Percentiles rank a stretch among this genome's conserved stretches.
phyloP scores from a whole-genome alignment of 2,329 filamentous ascomycete genomes.

The Monosporascus sp. region DNA sequence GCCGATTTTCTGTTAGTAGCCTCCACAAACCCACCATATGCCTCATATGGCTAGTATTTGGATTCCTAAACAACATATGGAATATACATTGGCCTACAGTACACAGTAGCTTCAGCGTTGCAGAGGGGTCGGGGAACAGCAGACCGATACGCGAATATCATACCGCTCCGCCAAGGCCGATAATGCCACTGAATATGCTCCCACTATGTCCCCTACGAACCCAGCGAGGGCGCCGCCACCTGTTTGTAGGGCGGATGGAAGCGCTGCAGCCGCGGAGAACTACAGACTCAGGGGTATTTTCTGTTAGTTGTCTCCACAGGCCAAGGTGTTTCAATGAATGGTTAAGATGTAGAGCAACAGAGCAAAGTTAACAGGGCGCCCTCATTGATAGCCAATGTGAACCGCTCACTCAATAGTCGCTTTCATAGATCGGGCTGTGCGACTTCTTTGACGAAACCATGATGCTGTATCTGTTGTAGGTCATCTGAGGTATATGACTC shows the following conservation, averaged over 20 bases:
- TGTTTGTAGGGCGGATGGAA: neutral
- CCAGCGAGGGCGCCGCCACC: neutral
- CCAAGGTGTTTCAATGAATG: too few species aligned
- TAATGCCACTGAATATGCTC: neutral
- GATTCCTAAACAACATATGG: too few species aligned
- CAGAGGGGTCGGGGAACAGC: neutral
- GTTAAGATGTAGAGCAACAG: too few species aligned
- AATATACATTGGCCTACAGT: too few species aligned
- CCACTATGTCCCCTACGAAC: neutral
- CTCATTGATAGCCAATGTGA: neutral
- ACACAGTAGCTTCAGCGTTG: neutral
- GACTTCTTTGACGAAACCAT: neutral
- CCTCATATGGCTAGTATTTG: too few species aligned
- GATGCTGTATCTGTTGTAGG: too few species aligned
- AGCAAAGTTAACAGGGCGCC: too few species aligned
- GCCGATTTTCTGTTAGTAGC: too few species aligned
- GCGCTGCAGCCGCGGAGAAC: neutral
- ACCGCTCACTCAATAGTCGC: neutral
- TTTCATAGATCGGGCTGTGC: neutral
- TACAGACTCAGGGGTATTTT: too few species aligned
- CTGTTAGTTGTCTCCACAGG: too few species aligned
- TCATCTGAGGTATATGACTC: too few species aligned
- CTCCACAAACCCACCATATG: too few species aligned
- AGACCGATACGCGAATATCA: neutral
- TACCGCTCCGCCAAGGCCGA: neutral